Evolutionary conservation across 2,329 filamentous ascomycete genomes (phyloP), one percentile per base, ranked within the genome.

Genomic region (Phialophora macrospora): DNA sequence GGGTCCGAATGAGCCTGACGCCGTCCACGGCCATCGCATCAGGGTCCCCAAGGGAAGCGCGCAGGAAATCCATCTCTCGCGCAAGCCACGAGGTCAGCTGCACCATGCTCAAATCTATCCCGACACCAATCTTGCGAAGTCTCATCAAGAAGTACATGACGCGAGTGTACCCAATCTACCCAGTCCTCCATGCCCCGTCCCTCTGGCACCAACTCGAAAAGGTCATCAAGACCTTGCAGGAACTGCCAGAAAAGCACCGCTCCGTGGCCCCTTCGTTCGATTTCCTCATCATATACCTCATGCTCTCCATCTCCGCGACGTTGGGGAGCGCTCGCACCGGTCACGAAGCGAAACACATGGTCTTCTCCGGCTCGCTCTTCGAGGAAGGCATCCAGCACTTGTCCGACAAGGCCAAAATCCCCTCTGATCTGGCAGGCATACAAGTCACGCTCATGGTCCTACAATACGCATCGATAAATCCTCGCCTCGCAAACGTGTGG

Each of bases 331-430:
- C 74, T n/a, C 71, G 73, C 48, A 73, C 71, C 22, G 73, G 72
- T 46, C 73, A 76, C 65, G 72, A 75, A 55, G 71, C 69, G 6
- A 73, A 74, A n/a, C 74, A 74, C 60, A 72, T 75, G 56, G 70
- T 74, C 1, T 73, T 76, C 52, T 76, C 75, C 2, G 71, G 70
- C 1, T 71, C 72, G 5, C 68, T 76, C 2, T 76, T 76, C 51
- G 73, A 75, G 52, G 75, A 76, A 69, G 75, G 75, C 26, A 74
- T 76, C 14, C 74, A 74, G 55, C 75, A 76, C 44, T 57, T 75
- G 3, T 72, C 73, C 12, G 71, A 71, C n/a, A 71, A 73, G 28
- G 70, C 74, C 4, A 66, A 70, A 14, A 72, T 74, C 44, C 74
- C 74, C 9, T 72, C 71, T 7, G 71, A 73, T 63, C 70, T 74